A percentile compares a stretch with the other conserved stretches of the same genome.
Evolutionary conservation across 2,329 filamentous ascomycete genomes (phyloP).

Genomic region (Phialemonium atrogriseum): DNA sequence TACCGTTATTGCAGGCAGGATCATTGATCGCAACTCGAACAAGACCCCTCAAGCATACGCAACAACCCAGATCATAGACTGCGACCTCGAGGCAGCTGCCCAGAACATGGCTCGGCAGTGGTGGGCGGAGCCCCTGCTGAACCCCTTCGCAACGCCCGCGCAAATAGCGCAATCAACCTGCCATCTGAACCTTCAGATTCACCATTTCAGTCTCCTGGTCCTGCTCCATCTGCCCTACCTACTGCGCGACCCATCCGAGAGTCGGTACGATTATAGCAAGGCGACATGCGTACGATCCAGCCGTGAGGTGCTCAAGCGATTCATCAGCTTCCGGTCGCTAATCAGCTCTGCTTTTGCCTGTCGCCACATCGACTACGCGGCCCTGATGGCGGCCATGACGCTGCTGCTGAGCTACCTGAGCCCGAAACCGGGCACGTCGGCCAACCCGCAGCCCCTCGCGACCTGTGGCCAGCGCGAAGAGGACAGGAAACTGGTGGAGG

Average conservation of each 20-base stretch:
- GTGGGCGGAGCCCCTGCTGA: conserved; percentile 33
- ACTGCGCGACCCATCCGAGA: conserved; percentile 29
- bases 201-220: conserved; percentile 41
- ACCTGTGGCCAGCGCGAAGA: conserved; percentile 17
- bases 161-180: conserved; percentile 13
- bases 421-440: conserved; percentile 11
- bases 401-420: conserved; percentile 42
- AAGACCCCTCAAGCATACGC: conserved; percentile 27
- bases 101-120: conserved; percentile 33
- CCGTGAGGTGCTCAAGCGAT: conserved; percentile 40
- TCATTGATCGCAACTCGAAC: conserved; percentile 37
- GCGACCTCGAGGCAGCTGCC: conserved; percentile 36
- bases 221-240: conserved; percentile 49
- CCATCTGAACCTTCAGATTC: conserved; percentile 37
- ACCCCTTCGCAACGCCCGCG: conserved; percentile 9
- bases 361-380: conserved; percentile 43
- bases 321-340: conserved; percentile 34
- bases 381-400: conserved; percentile 41
- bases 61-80: conserved; percentile 33
- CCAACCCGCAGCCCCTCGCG: conserved; percentile 1
- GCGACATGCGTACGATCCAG: conserved; percentile 39
- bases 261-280: conserved; percentile 38
- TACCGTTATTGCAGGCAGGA: conserved; percentile 30
- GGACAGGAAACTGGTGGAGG: conserved; percentile 28
- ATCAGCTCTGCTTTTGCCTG: conserved; percentile 30